These are phyloP conservation scores for Aspergillus novoparasiticus DNA, from an alignment of 2,329 filamentous ascomycete genomes.

Conservation along the genomic window DNA sequence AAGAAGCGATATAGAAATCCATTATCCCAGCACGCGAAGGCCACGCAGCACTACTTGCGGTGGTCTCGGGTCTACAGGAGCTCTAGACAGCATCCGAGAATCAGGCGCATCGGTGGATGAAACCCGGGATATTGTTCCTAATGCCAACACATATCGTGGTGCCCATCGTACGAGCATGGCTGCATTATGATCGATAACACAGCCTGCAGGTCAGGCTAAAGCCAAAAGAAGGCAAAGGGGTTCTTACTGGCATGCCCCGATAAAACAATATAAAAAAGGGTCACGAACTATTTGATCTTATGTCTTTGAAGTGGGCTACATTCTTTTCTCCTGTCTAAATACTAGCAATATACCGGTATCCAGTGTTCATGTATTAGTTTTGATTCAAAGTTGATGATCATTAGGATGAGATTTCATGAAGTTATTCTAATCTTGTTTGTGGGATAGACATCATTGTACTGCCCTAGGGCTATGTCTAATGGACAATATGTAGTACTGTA, in stretches of 20 bases:
- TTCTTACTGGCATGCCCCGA: not conserved
- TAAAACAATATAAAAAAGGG: not conserved
- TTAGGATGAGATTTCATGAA: not conserved
- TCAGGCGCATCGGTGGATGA: conserved; percentile 32
- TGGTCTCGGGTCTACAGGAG: conserved; percentile 19
- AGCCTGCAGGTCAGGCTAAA: conserved; percentile 28
- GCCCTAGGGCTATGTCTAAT: not conserved
- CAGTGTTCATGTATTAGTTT: not conserved
- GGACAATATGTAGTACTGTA: not conserved
- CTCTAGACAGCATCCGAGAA: conserved; percentile 37
- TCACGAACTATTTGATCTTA: not conserved
- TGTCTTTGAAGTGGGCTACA: not conserved
- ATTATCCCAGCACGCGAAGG: conserved; percentile 39
- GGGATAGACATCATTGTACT: not conserved
- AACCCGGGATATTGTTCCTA: conserved; percentile 17
- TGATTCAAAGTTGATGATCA: not conserved
- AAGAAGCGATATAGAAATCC: conserved; percentile 35
- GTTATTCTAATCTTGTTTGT: not conserved
- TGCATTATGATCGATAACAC: conserved; percentile 5
- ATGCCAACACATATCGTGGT: conserved; percentile 33
- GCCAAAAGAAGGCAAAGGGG: conserved; percentile 11
- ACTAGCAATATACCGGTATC: not conserved
- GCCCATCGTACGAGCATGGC: conserved; percentile 33
- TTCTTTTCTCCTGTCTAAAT: conserved; percentile 7
- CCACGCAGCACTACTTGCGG: conserved; percentile 38